Evolutionary conservation across 306 rosid species (phyloP).

Genomic region (Citrullus mucosospermus): DNA sequence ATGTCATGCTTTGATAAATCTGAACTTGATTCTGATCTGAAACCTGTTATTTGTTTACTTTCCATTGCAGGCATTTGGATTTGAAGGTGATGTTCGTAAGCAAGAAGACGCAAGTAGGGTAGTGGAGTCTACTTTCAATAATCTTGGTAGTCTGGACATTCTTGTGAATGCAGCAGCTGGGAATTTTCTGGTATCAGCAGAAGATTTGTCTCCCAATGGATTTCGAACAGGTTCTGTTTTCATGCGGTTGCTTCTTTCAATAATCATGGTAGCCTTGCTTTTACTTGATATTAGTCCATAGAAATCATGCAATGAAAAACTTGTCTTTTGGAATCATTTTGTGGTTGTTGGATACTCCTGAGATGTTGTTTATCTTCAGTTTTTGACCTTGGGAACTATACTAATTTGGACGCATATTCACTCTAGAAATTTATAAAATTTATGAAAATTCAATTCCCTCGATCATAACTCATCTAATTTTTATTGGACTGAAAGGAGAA

Average conservation of each 20-base stretch:
- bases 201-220: slow-evolving; percentile 90
- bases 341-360: neutral
- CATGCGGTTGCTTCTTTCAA: neutral
- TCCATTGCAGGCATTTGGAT: slow-evolving; percentile 46
- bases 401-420: neutral
- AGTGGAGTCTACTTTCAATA: slow-evolving; percentile 53
- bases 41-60: neutral
- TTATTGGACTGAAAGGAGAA: neutral
- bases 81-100: slow-evolving; percentile 82
- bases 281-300: neutral
- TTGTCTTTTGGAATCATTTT: neutral
- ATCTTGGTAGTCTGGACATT: slow-evolving; percentile 67
- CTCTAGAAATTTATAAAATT: neutral
- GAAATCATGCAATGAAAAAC: neutral
- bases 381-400: neutral
- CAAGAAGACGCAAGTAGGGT: slow-evolving; percentile 73
- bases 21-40: neutral
- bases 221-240: slow-evolving; percentile 65
- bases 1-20: neutral
- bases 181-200: slow-evolving; percentile 66
- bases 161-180: slow-evolving; percentile 93
- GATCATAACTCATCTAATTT: neutral
- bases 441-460: neutral
- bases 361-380: neutral
- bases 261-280: neutral